Percentiles rank a stretch among this genome's conserved stretches.
Evolutionary conservation across 768 basidiomycete genomes (phyloP).

Genomic region (Phanerodontia chrysosporium): DNA sequence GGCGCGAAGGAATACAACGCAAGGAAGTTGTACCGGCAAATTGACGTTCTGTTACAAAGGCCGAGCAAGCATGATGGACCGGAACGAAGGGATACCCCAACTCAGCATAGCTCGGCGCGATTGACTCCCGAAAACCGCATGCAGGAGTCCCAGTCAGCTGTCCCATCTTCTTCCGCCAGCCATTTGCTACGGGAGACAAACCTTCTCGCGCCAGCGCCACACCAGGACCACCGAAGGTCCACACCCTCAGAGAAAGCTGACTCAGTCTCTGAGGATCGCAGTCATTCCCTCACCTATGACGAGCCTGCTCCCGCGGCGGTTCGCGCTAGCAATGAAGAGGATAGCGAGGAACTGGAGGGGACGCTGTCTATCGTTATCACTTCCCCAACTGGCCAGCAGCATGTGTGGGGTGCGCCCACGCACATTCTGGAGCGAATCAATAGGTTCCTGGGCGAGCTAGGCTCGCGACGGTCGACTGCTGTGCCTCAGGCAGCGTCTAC

Average conservation of each 20-base stretch:
- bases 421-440: neutral
- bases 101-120: no score
- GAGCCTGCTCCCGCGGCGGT: neutral
- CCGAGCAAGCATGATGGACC: no score
- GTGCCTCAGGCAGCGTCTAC: neutral
- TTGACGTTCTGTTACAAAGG: no score
- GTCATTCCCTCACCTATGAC: neutral
- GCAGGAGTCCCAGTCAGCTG: no score
- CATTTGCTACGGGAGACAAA: no score
- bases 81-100: no score
- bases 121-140: no score
- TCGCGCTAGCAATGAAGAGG: no score
- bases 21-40: no score
- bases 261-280: neutral
- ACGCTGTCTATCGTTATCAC: constrained; percentile 5
- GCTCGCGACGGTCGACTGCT: neutral
- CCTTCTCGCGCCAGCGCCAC: no score
- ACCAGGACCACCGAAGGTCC: neutral
- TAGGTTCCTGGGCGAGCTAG: neutral
- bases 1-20: neutral
- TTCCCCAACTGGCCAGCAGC: constrained; percentile 3
- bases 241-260: neutral
- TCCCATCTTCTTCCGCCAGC: no score
- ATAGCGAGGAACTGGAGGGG: neutral
- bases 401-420: constrained; percentile 2